A percentile compares a stretch with the other conserved stretches of the same genome.
Evolutionary conservation across 1,284 basidiomycete species (phyloP).

Genomic region (Tremellales sp.): DNA sequence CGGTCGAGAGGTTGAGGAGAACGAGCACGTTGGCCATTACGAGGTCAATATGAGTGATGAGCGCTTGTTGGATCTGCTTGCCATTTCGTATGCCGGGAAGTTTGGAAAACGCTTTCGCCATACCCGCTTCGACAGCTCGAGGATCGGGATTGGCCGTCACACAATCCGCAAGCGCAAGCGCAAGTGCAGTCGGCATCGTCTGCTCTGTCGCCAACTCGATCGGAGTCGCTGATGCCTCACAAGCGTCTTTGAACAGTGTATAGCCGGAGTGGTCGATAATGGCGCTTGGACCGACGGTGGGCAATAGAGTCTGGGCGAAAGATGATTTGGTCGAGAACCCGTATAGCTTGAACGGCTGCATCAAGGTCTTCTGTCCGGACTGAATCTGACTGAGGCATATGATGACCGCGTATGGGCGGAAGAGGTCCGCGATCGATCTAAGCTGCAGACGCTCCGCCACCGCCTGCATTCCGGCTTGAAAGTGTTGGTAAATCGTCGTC

Average conservation of each 20-base stretch:
- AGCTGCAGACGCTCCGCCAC: slow-evolving; percentile 70
- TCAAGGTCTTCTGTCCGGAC: slow-evolving; percentile 56
- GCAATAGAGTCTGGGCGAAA: slow-evolving; percentile 23
- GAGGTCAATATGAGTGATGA: slow-evolving; percentile 3
- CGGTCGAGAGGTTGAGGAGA: slow-evolving; percentile 6
- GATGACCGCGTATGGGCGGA: slow-evolving; percentile 72
- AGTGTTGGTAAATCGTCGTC: slow-evolving; percentile 56
- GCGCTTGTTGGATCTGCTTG: neutral
- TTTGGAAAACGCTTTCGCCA: neutral
- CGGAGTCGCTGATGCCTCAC: slow-evolving; percentile 20
- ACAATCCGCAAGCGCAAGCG: slow-evolving; percentile 7
- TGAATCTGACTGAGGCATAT: slow-evolving; percentile 49
- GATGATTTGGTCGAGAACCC: slow-evolving; percentile 30
- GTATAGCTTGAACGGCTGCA: slow-evolving; percentile 61
- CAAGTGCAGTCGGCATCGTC: slow-evolving; percentile 22
- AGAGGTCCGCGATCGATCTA: slow-evolving; percentile 61
- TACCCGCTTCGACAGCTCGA: neutral
- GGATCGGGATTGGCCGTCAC: neutral
- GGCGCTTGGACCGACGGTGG: slow-evolving; percentile 16
- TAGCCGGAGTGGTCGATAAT: slow-evolving; percentile 10
- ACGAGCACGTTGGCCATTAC: slow-evolving; percentile 11
- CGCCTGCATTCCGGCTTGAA: slow-evolving; percentile 61
- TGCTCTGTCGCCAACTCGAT: slow-evolving; percentile 8
- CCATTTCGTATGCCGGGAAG: slow-evolving; percentile 2
- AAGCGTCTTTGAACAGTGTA: slow-evolving; percentile 19